Evolutionary conservation across 2,329 filamentous ascomycete genomes (phyloP).

Genomic region (Nannizzia gypsea): DNA sequence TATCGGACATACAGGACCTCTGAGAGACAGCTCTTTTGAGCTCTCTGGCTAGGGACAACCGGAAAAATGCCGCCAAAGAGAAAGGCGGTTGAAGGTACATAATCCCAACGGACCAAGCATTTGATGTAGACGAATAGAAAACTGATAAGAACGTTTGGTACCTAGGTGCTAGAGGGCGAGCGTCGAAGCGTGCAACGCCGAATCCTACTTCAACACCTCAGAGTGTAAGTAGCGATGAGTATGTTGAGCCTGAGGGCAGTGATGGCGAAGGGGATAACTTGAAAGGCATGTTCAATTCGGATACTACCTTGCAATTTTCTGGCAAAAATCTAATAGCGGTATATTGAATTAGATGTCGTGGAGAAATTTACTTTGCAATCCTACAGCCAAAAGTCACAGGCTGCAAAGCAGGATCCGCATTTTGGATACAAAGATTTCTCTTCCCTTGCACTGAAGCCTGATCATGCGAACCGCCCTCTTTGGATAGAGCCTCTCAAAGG

Average conservation of each 20-base stretch:
- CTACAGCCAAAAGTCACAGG: conserved; percentile 34
- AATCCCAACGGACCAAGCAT: conserved; percentile 10
- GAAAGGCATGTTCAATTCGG: conserved; percentile 31
- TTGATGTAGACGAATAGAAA: neutral
- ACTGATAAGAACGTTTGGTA: neutral
- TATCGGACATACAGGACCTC: neutral
- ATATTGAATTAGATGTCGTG: conserved; percentile 30
- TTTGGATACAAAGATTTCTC: conserved; percentile 66
- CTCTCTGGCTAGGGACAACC: neutral
- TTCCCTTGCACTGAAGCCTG: conserved; percentile 68
- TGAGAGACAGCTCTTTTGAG: conserved; percentile 10
- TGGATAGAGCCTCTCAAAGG: conserved; percentile 87
- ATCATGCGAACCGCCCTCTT: conserved; percentile 78
- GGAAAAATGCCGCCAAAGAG: conserved; percentile 57
- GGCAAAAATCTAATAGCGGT: neutral
- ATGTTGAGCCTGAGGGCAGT: conserved; percentile 41
- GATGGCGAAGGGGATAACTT: conserved; percentile 35
- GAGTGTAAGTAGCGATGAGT: conserved; percentile 43
- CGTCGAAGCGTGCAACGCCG: conserved; percentile 38
- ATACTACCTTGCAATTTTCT: neutral
- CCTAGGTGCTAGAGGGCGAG: conserved; percentile 33
- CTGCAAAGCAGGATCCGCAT: conserved; percentile 40
- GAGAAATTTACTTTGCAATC: conserved; percentile 44
- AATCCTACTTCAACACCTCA: conserved; percentile 33
- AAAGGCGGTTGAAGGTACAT: conserved; percentile 49